These are phyloP conservation scores for Nicotiana undulata DNA, from an alignment of 257 asterid genomes.

Conservation along the genomic window DNA sequence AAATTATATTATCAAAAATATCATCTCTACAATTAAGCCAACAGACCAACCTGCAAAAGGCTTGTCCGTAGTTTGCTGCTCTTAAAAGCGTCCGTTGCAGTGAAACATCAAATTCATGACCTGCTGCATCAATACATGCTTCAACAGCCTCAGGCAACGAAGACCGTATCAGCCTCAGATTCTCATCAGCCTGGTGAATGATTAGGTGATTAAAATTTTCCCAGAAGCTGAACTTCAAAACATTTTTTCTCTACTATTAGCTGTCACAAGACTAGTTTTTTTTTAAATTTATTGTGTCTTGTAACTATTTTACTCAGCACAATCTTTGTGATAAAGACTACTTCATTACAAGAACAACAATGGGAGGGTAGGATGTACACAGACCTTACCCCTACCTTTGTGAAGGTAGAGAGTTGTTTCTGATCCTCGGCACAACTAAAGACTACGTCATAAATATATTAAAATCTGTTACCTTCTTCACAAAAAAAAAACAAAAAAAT, in stretches of 20 bases:
- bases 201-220: constrained; percentile 12
- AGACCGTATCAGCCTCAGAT: constrained; percentile 81
- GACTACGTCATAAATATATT: no score
- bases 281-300: no score
- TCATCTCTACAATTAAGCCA: constrained; percentile 2
- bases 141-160: constrained; percentile 91
- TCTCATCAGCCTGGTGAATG: constrained; percentile 84
- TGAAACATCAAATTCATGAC: constrained; percentile 78
- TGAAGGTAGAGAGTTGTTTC: no score
- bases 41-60: constrained; percentile 85
- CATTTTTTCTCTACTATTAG: neutral
- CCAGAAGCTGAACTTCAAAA: neutral
- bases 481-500: neutral
- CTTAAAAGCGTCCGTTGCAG: constrained; percentile 72
- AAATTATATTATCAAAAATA: neutral
- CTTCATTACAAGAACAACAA: no score
- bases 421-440: no score
- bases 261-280: no score
- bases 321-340: no score
- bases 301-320: no score
- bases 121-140: constrained; percentile 92
- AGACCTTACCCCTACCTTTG: no score
- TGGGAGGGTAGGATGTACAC: no score
- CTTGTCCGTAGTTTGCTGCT: constrained; percentile 97
- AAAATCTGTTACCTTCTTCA: no score